Base-by-base conservation (phyloP, 768 basidiomycete species). In the Agrocybe pediades region DNA sequence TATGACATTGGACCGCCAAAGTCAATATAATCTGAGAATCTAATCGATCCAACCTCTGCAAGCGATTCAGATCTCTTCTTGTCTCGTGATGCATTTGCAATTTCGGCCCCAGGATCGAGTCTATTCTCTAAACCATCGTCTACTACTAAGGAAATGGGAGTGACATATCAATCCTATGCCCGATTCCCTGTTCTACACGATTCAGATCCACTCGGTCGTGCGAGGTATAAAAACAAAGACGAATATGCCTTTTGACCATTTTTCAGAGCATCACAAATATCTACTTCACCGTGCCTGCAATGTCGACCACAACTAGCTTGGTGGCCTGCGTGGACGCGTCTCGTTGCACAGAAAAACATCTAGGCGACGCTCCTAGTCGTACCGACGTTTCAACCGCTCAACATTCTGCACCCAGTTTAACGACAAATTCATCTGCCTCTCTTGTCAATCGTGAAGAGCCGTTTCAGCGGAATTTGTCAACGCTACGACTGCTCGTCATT, bases 401-500 rank as follows among this genome's bases (percentile, higher is more conserved):
- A 42, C 46, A 59, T 41, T 71, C 70, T 21, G 67, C 67, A 23
- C 53, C 61, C 21, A 70, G 68, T 51, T 54, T 68, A 41, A 53
- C 60, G 9, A 68, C 72, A 36, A 51, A 63, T 15, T 68, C 75
- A 27, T 70, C 69, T 29, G 68, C 75, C 33, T 72, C 68, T 20
- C 54, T 71, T 27, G 68, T 70, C 45, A 61, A 61, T 19, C 26
- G 54, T 56, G 33, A 36, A 36, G 54, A 58, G 56, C 17, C 57
- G 33, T 23, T 56, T 11, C 51, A 47, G 54, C 56, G 51, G 19
- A 61, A 70, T 39, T 68, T 86, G 40, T 86, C 88, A 3, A 83
- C 82, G 1, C 53, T 75, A 21, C 81, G 80, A 24, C 78, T 88
- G 49, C 72, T 88, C 46, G 66, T 81, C 41, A 80, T 85, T 20